Percentiles rank a stretch among this genome's conserved stretches.
Evolutionary conservation across 306 rosid species (phyloP).

Genomic region (Neltuma alba): DNA sequence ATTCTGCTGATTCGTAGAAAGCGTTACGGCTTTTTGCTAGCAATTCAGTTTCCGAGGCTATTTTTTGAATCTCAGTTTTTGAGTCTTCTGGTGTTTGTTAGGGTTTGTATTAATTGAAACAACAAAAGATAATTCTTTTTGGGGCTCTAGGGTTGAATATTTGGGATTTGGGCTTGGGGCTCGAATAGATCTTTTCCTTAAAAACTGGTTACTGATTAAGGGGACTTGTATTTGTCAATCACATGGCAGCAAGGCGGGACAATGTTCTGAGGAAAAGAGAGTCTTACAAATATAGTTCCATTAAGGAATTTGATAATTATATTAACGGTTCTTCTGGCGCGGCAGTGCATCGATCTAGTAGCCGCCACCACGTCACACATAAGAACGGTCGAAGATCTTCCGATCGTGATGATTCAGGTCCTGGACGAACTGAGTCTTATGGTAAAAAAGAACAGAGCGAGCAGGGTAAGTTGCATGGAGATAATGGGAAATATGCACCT

Average conservation of each 20-base stretch:
- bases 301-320: conserved; percentile 39
- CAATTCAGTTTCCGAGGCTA: neutral
- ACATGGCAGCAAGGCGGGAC: conserved; percentile 77
- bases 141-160: conserved; percentile 39
- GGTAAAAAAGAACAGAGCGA: conserved; percentile 40
- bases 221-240: conserved; percentile 65
- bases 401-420: neutral
- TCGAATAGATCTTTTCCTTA: conserved; percentile 25
- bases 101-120: conserved; percentile 28
- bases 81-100: conserved; percentile 31
- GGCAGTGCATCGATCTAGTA: conserved; percentile 7
- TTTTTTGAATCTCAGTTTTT: conserved; percentile 9
- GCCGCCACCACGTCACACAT: conserved; percentile 12
- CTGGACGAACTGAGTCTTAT: conserved; percentile 24
- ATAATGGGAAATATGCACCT: neutral
- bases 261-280: conserved; percentile 59
- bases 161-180: conserved; percentile 33
- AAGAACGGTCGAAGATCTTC: conserved; percentile 27
- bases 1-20: neutral
- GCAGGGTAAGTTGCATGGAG: conserved; percentile 33
- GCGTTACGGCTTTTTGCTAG: neutral
- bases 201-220: conserved; percentile 53
- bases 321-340: conserved; percentile 33
- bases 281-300: conserved; percentile 37
- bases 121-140: neutral